phyloP scores from a whole-genome alignment of 2,329 filamentous ascomycete genomes.

The Penicillium sp. region DNA sequence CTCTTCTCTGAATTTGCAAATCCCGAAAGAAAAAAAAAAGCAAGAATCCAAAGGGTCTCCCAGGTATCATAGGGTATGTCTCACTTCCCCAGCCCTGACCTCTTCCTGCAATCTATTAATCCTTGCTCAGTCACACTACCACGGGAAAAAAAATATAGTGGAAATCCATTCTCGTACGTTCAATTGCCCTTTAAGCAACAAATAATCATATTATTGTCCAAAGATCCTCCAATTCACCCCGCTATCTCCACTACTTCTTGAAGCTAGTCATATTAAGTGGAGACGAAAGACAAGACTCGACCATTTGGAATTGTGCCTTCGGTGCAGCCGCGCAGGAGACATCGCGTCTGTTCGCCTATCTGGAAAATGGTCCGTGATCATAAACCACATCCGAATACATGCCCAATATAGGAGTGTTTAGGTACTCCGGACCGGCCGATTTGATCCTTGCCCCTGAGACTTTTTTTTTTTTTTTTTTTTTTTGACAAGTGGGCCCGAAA shows the following conservation, averaged over 20 bases:
- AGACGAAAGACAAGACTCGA: not conserved
- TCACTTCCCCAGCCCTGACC: slow-evolving; percentile 2
- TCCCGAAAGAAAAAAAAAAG: not conserved
- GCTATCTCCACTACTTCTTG: slow-evolving; percentile 2
- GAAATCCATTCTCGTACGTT: not conserved
- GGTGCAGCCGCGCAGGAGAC: slow-evolving; percentile 8
- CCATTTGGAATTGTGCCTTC: slow-evolving; percentile 8
- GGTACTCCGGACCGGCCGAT: not conserved
- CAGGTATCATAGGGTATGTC: not conserved
- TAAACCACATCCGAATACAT: not conserved
- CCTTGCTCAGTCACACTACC: slow-evolving; percentile 2
- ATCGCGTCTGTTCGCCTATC: slow-evolving; percentile 14
- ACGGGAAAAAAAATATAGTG: not conserved
- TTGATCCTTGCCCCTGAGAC: not conserved
- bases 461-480: not conserved
- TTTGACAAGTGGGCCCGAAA: not conserved
- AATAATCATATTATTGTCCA: not conserved
- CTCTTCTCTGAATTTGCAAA: not conserved
- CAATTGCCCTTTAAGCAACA: not conserved
- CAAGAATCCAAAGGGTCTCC: not conserved
- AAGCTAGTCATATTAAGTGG: slow-evolving; percentile 8
- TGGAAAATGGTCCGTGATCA: slow-evolving; percentile 2
- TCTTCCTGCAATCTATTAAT: slow-evolving; percentile 8
- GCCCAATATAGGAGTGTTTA: not conserved
- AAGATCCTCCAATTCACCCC: not conserved